These are phyloP conservation scores for Cavenderia fasciculata DNA, from an alignment of 78 protist species.

Conservation along the genomic window DNA sequence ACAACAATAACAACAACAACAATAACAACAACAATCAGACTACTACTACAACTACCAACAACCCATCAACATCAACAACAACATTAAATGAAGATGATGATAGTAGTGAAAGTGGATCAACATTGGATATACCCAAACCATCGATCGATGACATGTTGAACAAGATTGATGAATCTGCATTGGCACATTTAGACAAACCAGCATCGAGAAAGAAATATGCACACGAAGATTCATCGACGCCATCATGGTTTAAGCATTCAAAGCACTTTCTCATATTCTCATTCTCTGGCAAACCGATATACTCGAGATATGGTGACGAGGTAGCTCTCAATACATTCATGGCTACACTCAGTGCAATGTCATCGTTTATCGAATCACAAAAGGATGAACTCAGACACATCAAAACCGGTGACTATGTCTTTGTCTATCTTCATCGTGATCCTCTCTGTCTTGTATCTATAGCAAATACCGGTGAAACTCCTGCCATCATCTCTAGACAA, in stretches of 20 bases:
- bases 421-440: constrained; percentile 47
- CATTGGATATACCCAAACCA: too few species aligned
- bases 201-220: constrained; percentile 4
- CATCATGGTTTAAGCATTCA: constrained; percentile 68
- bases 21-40: too few species aligned
- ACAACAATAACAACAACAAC: too few species aligned
- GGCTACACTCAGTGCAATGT: constrained; percentile 78
- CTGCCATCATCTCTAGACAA: constrained; percentile 25
- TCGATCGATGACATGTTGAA: too few species aligned
- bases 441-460: constrained; percentile 53
- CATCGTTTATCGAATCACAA: constrained; percentile 73
- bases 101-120: too few species aligned
- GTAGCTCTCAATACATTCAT: constrained; percentile 73
- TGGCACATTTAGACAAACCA: background rate
- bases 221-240: constrained; percentile 66
- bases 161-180: constrained; percentile 1
- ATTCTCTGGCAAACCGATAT: constrained; percentile 73
- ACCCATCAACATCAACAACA: too few species aligned
- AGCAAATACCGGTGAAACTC: constrained; percentile 59
- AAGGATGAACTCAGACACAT: constrained; percentile 57
- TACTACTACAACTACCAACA: too few species aligned
- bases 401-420: constrained; percentile 37
- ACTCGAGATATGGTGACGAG: constrained; percentile 77
- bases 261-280: constrained; percentile 66
- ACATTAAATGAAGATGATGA: too few species aligned